Evolutionary conservation across 805 yeast genomes (phyloP), one percentile per base, ranked within the genome.

Genomic region (Sugiyamaella chiloensis): DNA sequence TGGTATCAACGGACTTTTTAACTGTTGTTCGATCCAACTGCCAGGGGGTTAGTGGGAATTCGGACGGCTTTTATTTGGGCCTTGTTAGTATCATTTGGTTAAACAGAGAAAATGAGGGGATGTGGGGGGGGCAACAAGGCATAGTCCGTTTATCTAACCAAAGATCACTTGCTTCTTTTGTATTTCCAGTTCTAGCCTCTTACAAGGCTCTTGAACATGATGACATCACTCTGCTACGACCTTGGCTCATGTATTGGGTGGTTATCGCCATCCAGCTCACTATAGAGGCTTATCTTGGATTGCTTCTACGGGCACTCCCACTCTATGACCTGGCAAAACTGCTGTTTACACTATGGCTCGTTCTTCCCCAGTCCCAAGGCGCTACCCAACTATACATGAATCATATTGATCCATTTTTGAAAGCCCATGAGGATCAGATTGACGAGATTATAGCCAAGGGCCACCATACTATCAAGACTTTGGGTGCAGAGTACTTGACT

Each of bases 161-260:
- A 19, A 62, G 66, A 48, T 53, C 61, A 12, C 40, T 53, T 29
- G 66, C 75, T 21, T 69, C 82, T 6, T 68, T 79, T 29, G 69
- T 72, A 8, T 78, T 80, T 62, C 89, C 89, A 2, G 63, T 78
- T 12, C 61, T 78, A 50, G 84, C 84, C 43, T 78, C 87, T 2
- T 81, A 71, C 64, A 74, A 70, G 52, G 80, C 87, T 1, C 69
- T 80, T 47, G 73, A 75, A 46, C 56, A 65, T 40, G 69, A 72
- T 55, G 72, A 71, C 48, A 48, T 58, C 32, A 48, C 65, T 2
- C 59, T 61, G n/a, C 53, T 70, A 5, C 64, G 66, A 39, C 70
- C 75, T 8, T 75, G 82, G 78, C 64, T 76, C 29, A 66, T 72
- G 48, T 81, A 85, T 64, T 87, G 96, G 95, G 70, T 83, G 9